These are phyloP conservation scores for Aureococcus anophagefferens DNA, from an alignment of 108 stramenopile species.

Conservation along the genomic window DNA sequence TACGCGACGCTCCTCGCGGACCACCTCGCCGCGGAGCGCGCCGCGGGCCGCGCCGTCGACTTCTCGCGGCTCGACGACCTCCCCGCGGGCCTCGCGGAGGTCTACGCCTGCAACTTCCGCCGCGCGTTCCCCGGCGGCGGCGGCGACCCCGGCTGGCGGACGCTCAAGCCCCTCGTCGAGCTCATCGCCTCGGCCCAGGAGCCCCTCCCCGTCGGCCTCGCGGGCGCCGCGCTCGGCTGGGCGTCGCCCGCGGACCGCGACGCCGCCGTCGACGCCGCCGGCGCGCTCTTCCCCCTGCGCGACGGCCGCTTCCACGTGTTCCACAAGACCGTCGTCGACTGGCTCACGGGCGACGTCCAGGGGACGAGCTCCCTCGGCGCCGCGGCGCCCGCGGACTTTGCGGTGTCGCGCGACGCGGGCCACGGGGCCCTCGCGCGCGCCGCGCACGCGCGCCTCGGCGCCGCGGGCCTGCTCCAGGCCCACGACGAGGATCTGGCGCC, in stretches of 20 bases:
- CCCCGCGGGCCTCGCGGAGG: neutral
- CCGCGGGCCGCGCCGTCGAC: neutral
- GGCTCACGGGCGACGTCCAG: neutral
- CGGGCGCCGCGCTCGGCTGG: neutral
- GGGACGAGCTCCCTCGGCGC: too few species aligned
- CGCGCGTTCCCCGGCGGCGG: neutral
- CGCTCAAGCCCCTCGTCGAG: neutral
- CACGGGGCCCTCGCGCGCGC: too few species aligned
- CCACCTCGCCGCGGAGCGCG: too few species aligned
- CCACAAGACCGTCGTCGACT: neutral
- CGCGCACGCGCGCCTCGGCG: too few species aligned
- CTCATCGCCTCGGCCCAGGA: neutral
- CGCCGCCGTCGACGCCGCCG: neutral
- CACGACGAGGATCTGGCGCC: too few species aligned
- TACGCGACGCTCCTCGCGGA: neutral
- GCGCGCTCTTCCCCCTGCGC: neutral
- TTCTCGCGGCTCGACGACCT: neutral
- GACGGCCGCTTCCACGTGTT: neutral
- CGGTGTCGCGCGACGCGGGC: too few species aligned
- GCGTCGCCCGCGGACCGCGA: neutral
- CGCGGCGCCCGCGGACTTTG: too few species aligned
- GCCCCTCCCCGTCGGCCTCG: neutral
- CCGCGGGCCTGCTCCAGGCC: too few species aligned
- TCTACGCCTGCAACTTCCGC: neutral
- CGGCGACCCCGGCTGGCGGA: neutral